Evolutionary conservation across 176 grass and related monocot genomes (phyloP).

Genomic region (Carex littledalei): DNA sequence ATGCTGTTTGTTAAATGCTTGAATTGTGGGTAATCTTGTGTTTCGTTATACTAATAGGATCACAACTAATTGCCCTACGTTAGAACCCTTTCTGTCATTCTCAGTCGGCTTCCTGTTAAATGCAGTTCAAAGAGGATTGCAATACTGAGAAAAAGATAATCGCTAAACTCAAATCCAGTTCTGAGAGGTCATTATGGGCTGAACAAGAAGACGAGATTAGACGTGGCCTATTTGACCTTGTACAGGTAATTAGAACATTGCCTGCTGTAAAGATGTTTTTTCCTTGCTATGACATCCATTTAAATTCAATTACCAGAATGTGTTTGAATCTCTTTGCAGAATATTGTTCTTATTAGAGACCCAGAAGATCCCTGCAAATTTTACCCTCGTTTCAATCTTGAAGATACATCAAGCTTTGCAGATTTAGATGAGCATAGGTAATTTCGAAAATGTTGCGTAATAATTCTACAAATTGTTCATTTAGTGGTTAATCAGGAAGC

Average conservation of each 20-base stretch:
- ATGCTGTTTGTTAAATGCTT: neutral
- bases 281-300: neutral
- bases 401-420: conserved; percentile 83
- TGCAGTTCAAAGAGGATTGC: conserved; percentile 98
- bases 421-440: conserved; percentile 97
- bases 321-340: conserved; percentile 41
- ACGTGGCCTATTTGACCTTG: conserved; percentile 67
- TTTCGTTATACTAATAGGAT: neutral
- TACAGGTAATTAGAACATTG: conserved; percentile 52
- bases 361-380: conserved; percentile 76
- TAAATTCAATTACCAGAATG: conserved; percentile 19
- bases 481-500: neutral
- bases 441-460: neutral
- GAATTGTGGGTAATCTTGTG: neutral
- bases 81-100: too few relatives aligned
- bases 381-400: conserved; percentile 95
- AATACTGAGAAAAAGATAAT: conserved; percentile 98
- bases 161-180: conserved; percentile 64
- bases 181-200: conserved; percentile 73
- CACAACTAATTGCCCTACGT: neutral
- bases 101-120: neutral
- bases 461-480: conserved; percentile 1
- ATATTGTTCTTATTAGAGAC: conserved; percentile 95
- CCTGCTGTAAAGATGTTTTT: conserved; percentile 11
- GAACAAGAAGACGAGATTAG: conserved; percentile 80